Conservation (phyloP, 345 rosid species). For the Passiflora organensis region DNA sequence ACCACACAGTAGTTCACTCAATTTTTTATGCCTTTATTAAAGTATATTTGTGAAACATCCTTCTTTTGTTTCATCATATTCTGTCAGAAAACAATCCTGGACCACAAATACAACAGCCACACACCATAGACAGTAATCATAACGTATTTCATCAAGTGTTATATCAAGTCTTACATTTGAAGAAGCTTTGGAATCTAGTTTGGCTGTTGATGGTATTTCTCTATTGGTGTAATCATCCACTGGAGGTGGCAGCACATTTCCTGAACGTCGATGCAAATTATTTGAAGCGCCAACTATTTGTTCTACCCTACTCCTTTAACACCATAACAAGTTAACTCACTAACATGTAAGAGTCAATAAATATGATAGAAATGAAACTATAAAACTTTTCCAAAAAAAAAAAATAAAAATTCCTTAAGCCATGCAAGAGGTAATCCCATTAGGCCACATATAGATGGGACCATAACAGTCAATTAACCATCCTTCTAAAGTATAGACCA, state of each 20-base stretch:
- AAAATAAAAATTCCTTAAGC: no score
- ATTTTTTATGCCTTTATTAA: not conserved
- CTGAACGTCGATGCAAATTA: conserved; percentile 22
- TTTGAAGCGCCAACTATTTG: conserved; percentile 22
- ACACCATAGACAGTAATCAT: conserved; percentile 1
- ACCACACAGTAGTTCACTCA: not conserved
- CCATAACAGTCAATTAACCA: no score
- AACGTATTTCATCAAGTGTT: not conserved
- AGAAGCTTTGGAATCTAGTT: conserved; percentile 7
- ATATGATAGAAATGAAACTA: no score
- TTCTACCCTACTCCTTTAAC: conserved; percentile 26
- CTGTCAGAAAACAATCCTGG: not conserved
- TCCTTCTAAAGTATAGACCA: no score
- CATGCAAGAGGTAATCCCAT: no score
- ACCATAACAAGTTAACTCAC: not conserved
- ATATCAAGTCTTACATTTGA: conserved; percentile 12
- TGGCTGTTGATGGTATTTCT: conserved; percentile 7
- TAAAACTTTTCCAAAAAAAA: no score
- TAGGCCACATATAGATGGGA: no score
- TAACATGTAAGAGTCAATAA: not conserved
- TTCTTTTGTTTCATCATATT: no score
- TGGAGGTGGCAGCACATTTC: conserved; percentile 25
- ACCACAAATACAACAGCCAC: not conserved
- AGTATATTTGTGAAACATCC: no score
- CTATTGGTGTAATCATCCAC: conserved; percentile 14